Base-by-base conservation (phyloP, 495 filamentous ascomycete genomes). In the Talaromyces stipitatus region DNA sequence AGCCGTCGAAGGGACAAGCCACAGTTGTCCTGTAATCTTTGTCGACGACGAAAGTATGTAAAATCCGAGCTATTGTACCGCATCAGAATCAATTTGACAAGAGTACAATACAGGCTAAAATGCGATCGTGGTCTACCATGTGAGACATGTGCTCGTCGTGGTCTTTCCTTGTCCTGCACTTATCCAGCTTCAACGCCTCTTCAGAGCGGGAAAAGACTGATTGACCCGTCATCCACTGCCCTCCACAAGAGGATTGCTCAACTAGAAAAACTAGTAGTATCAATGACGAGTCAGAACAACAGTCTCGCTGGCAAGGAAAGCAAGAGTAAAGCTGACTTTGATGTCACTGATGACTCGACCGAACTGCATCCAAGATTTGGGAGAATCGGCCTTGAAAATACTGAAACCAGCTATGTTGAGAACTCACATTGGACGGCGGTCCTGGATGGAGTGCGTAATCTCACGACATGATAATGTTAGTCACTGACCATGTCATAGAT, bases 401-500 rank as follows among this genome's bases (percentile, higher is more conserved):
- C 43, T 4, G 43, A 47, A 8, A 47, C 43, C 0, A 47, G 50
- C 20, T 63, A 63, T 55, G 61, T 63, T 23, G 56, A 50, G 24
- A 56, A 54, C 43, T 32, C 55, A 12, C 61, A 63, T 36, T 62
- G 61, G 61, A 50, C 54, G 20, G 61, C 61, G 5, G 29, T 63
- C 2, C 46, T 63, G 23, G 61, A 63, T 30, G 50, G 61, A 16
- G 62, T 63, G 23, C 16, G 18, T n/a, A 18, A 4, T 43, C 3
- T 43, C n/a, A 18, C 7, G n/a, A 1, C 14, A n/a, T 4, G 18
- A 18, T 43, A 43, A 4, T n/a, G 18, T 43, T n/a, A 12, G 2
- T n/a, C 18, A 43, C 38, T 43, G 18, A 43, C 3, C 8, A n/a
- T 20, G 9, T 5, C 16, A 60, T 67, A 87, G 83, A 90, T 95